These are phyloP conservation scores for Hypoxylon sp. DNA, from an alignment of 2,329 filamentous ascomycete genomes.

Conservation along the genomic window DNA sequence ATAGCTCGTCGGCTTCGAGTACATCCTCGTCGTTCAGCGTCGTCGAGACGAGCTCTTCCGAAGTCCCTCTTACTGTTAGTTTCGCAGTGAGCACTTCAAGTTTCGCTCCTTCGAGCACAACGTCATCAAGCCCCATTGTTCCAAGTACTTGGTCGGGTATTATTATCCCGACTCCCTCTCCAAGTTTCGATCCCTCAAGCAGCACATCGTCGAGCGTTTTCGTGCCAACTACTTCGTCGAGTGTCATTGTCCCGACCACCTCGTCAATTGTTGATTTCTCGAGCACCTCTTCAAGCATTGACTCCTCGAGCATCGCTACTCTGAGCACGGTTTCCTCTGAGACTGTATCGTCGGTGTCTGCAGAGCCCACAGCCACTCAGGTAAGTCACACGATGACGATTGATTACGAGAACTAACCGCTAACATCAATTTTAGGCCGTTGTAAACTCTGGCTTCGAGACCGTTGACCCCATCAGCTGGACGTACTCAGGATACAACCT, in stretches of 20 bases:
- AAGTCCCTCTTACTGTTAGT: not conserved
- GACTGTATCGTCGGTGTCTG: not conserved
- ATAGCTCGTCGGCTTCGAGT: not conserved
- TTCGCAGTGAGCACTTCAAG: not conserved
- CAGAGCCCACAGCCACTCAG: conserved; percentile 8
- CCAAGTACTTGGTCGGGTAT: too few relatives aligned
- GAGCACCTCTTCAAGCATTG: too few relatives aligned
- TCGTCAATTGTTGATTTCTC: too few relatives aligned
- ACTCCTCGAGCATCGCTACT: too few relatives aligned
- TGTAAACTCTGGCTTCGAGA: conserved; percentile 1
- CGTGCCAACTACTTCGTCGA: too few relatives aligned
- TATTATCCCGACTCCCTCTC: too few relatives aligned
- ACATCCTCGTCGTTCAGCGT: not conserved
- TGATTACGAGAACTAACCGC: not conserved
- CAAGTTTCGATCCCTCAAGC: too few relatives aligned
- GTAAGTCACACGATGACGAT: not conserved
- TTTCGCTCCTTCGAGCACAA: not conserved
- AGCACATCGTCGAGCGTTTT: too few relatives aligned
- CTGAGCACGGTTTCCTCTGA: too few relatives aligned
- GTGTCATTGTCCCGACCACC: too few relatives aligned
- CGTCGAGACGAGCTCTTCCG: not conserved
- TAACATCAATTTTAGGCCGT: not conserved
- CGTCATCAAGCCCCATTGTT: conserved; percentile 2
- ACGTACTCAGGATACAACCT: conserved; percentile 2
- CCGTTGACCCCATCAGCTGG: conserved; percentile 1